phyloP scores from a whole-genome alignment of 2,329 filamentous ascomycete genomes.

The Trichoderma aggressivum region DNA sequence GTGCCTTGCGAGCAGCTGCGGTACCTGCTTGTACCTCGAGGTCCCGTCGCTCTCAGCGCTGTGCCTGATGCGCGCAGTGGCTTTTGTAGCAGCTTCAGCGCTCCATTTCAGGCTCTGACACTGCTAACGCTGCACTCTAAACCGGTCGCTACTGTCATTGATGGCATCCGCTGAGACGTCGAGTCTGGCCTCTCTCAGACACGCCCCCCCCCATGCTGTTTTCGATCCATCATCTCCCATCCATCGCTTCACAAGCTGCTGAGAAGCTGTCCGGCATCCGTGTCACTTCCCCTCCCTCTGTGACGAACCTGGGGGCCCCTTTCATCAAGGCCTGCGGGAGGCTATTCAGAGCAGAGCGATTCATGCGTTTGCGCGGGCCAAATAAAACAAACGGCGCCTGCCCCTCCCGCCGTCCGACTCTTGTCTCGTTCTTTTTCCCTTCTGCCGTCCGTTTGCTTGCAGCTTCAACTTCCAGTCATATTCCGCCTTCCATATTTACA shows the following conservation, averaged over 20 bases:
- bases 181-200: neutral
- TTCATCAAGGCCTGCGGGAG: conserved; percentile 19
- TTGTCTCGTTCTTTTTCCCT: neutral
- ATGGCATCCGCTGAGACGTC: neutral
- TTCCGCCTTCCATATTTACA: neutral
- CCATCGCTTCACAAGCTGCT: conserved; percentile 17
- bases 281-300: conserved; percentile 17
- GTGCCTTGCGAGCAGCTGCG: neutral
- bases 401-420: conserved; percentile 1
- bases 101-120: neutral
- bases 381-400: conserved; percentile 17
- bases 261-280: conserved; percentile 14
- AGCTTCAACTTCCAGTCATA: too few species aligned
- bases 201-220: conserved; percentile 4
- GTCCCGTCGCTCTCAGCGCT: neutral
- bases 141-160: neutral
- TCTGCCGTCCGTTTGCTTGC: neutral
- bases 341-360: conserved; percentile 11
- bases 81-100: neutral
- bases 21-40: neutral
- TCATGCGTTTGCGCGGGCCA: conserved; percentile 11
- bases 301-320: conserved; percentile 17
- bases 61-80: neutral
- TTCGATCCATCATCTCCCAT: conserved; percentile 19
- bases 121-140: neutral